Evolutionary conservation across 345 rosid genomes (phyloP).

Genomic region (Ceriops tagal): DNA sequence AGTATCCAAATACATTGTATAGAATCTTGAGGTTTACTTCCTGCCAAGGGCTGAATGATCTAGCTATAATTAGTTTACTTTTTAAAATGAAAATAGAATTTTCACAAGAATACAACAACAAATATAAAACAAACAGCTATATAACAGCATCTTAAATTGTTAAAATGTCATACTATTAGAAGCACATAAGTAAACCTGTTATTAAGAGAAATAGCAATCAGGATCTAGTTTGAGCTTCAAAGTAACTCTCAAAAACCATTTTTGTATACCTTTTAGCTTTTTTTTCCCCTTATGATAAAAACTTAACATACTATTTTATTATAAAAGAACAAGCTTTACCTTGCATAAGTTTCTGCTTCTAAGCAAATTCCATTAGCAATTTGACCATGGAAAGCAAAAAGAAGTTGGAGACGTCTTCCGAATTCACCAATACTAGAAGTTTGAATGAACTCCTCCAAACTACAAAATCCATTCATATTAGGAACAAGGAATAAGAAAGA

Average conservation of each 20-base stretch:
- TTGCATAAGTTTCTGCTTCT: constrained; percentile 40
- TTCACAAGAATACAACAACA: no score
- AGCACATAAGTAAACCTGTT: no score
- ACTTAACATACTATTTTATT: no score
- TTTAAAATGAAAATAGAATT: neutral
- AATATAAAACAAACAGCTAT: no score
- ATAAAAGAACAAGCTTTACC: constrained; percentile 34
- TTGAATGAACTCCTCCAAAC: constrained; percentile 81
- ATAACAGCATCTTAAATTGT: no score
- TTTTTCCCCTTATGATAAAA: no score
- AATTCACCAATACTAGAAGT: constrained; percentile 89
- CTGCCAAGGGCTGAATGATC: constrained; percentile 50
- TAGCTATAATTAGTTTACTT: constrained; percentile 19
- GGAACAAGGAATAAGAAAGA: neutral
- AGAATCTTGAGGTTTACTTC: constrained; percentile 55
- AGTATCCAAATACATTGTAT: constrained; percentile 82
- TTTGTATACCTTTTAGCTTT: no score
- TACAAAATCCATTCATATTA: constrained; percentile 37
- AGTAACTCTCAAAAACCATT: no score
- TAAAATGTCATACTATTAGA: no score
- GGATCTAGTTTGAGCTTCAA: no score
- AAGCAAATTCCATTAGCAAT: constrained; percentile 52
- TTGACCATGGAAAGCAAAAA: constrained; percentile 78
- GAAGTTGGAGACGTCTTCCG: constrained; percentile 77
- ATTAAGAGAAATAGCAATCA: no score